Base-by-base conservation (phyloP, 1,284 basidiomycete genomes). In the Trametes hirsuta region DNA sequence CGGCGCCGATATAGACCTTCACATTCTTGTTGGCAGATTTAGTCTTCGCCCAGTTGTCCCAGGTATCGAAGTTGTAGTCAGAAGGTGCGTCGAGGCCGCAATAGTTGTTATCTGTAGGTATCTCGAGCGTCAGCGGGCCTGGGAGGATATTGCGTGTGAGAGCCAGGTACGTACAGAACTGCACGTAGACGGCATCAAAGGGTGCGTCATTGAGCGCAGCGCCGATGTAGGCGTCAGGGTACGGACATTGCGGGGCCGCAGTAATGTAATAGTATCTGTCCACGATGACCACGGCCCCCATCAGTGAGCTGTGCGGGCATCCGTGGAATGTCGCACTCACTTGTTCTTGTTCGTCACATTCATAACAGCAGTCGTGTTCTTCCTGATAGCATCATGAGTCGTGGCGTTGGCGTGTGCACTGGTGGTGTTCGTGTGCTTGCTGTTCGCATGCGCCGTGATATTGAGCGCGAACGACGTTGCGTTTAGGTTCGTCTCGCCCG, bases 181-280 rank as follows among this genome's bases (percentile, higher is more conserved):
- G 85, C 53, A 87, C 85, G 63, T 81, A 87, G 45, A 87, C 74
- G 24, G 84, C 83, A 66, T 87, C 86, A 59, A 87, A 86, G 5
- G 70, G 74, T 22, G 82, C 83, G 4, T 72, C 73, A 65, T 82
- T 81, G 54, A 87, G 71, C 49, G 81, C 81, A 12, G 75, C 62
- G 25, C 84, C 84, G 18, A 87, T 73, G 58, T 77, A 77, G 6
- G 80, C 80, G 68, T 87, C 85, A 0, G 85, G 30, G 30, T 5
- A 30, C 30, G 30, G 30, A 30, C 30, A 30, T 30, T 30, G 30
- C 30, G 30, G 30, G 30, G 30, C 30, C 30, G 30, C 30, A 30
- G 30, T 30, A 30, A 87, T 73, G 64, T 82, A 85, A 66, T 83
- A 85, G 52, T 83, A 61, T 53, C 46, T 61, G 35, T 21, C 49